Percentiles rank a stretch among this genome's conserved stretches.
phyloP scores from a whole-genome alignment of 2,329 filamentous ascomycete genomes.

The Nothophaeocryptopus gaeumannii region DNA sequence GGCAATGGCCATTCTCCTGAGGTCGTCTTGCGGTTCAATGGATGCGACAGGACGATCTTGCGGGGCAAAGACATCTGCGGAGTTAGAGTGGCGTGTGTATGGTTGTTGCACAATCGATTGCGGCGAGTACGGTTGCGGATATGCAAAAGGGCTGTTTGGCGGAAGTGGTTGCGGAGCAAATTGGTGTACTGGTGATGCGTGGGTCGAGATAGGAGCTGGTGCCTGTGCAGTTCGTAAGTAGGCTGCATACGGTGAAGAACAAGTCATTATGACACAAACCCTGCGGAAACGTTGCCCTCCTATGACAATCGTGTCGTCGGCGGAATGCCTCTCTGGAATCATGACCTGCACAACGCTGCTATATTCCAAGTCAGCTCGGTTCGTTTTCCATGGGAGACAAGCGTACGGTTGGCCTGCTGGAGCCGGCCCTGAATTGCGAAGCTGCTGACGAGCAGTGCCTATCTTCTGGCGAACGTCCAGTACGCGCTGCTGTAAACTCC shows the following conservation, averaged over 20 bases:
- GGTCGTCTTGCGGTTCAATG: slow-evolving; percentile 24
- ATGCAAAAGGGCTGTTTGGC: slow-evolving; percentile 2
- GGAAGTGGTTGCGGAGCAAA: slow-evolving; percentile 4
- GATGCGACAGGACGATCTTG: slow-evolving; percentile 25
- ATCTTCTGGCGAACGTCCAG: slow-evolving; percentile 22
- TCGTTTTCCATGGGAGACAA: neutral
- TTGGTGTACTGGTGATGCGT: slow-evolving; percentile 8
- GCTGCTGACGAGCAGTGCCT: slow-evolving; percentile 18
- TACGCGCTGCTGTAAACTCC: slow-evolving; percentile 15
- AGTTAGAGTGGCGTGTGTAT: slow-evolving; percentile 2
- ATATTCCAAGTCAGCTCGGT: slow-evolving; percentile 2
- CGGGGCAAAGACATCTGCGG: slow-evolving; percentile 2
- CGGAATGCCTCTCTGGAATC: slow-evolving; percentile 12
- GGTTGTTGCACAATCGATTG: neutral
- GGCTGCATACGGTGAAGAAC: neutral
- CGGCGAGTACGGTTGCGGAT: neutral
- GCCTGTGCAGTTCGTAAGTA: slow-evolving; percentile 4
- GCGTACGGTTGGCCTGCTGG: slow-evolving; percentile 10
- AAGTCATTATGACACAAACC: slow-evolving; percentile 1
- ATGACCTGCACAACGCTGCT: slow-evolving; percentile 19
- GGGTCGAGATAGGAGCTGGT: slow-evolving; percentile 3
- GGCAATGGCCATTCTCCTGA: slow-evolving; percentile 16
- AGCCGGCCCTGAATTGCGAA: slow-evolving; percentile 15
- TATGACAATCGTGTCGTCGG: slow-evolving; percentile 14
- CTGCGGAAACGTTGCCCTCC: slow-evolving; percentile 16